Evolutionary conservation across 441 rosid genomes (phyloP).

Genomic region (Arabidopsis hybrid): DNA sequence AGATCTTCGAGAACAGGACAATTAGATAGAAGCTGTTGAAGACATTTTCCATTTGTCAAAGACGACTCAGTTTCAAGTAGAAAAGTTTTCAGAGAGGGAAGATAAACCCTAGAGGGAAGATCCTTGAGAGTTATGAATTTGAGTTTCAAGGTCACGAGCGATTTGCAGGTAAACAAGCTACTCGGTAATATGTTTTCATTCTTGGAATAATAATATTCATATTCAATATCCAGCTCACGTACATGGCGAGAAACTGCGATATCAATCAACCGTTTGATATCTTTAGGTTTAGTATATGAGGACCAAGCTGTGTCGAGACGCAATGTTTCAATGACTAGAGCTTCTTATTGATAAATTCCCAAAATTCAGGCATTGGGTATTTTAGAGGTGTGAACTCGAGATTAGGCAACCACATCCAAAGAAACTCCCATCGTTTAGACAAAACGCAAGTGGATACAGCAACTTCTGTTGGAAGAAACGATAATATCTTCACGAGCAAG

Average conservation of each 20-base stretch:
- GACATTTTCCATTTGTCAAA: background rate
- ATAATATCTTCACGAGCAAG: slow-evolving; percentile 13
- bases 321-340: background rate
- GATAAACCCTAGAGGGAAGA: slow-evolving; percentile 14
- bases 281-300: background rate
- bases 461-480: slow-evolving; percentile 18
- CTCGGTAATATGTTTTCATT: background rate
- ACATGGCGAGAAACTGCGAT: slow-evolving; percentile 5
- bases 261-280: background rate
- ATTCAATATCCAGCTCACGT: slow-evolving; percentile 4
- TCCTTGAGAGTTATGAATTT: background rate
- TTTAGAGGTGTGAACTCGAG: too few relatives aligned
- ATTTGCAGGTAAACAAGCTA: background rate
- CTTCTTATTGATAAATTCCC: background rate
- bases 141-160: background rate
- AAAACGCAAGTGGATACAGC: slow-evolving; percentile 8
- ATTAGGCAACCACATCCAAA: slow-evolving; percentile 23
- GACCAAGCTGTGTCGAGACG: background rate
- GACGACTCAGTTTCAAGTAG: background rate
- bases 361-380: too few relatives aligned
- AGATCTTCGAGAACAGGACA: slow-evolving; percentile 26
- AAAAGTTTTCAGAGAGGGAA: slow-evolving; percentile 24
- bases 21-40: background rate
- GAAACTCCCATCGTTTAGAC: slow-evolving; percentile 14
- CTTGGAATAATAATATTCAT: background rate